phyloP scores from a whole-genome alignment of 306 rosid species.

The Trifolium fragiferum region DNA sequence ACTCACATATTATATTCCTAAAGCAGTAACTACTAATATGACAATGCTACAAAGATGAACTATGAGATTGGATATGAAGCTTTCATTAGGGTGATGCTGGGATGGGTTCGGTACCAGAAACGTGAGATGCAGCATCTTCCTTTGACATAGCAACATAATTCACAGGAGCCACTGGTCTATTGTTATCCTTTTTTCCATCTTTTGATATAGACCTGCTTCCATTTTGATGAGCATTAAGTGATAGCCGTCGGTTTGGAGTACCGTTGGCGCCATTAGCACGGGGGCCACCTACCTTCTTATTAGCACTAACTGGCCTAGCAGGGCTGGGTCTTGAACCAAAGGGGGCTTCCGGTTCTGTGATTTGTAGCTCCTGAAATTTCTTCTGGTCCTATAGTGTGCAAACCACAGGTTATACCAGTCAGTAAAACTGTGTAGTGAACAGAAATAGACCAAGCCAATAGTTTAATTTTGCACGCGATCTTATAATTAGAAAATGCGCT shows the following conservation, averaged over 20 bases:
- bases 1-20: constrained; percentile 65
- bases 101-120: constrained; percentile 74
- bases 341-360: constrained; percentile 75
- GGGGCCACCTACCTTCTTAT: constrained; percentile 79
- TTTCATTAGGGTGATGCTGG: constrained; percentile 71
- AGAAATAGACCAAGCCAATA: not conserved
- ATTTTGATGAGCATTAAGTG: constrained; percentile 87
- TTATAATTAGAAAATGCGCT: constrained; percentile 18
- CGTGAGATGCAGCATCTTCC: constrained; percentile 81
- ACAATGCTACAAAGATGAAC: constrained; percentile 58
- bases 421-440: constrained; percentile 8
- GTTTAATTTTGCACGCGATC: constrained; percentile 2
- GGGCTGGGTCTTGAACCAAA: constrained; percentile 86
- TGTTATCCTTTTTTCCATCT: constrained; percentile 74
- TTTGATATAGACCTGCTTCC: constrained; percentile 75
- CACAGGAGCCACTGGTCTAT: constrained; percentile 74
- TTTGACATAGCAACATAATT: constrained; percentile 86
- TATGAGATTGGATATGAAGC: constrained; percentile 37
- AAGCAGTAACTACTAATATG: constrained; percentile 53
- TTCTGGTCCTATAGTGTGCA: constrained; percentile 80
- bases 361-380: constrained; percentile 79
- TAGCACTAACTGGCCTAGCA: constrained; percentile 72
- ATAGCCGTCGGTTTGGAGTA: constrained; percentile 81
- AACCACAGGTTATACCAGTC: constrained; percentile 14
- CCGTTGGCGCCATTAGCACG: constrained; percentile 87